Evolutionary conservation across 2,329 filamentous ascomycete species (phyloP).

Genomic region (Colletotrichum sp.): DNA sequence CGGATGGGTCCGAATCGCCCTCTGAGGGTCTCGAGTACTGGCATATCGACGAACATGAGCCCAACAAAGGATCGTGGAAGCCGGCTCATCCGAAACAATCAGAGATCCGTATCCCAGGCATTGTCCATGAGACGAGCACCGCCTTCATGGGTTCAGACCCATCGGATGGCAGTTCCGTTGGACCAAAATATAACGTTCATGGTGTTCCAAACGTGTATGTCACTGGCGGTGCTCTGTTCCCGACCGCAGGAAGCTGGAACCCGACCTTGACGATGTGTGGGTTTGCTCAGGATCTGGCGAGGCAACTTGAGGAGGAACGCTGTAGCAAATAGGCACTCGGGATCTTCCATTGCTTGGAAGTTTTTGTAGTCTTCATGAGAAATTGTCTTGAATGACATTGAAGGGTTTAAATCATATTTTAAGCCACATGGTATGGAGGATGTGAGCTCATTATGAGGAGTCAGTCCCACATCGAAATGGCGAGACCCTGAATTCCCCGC

Average conservation of each 20-base stretch:
- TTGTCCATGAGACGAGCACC: not conserved
- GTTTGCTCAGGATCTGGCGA: not conserved
- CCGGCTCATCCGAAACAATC: not conserved
- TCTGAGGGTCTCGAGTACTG: not conserved
- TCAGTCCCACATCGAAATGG: not conserved
- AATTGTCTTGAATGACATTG: not conserved
- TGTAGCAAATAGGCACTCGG: too few species aligned
- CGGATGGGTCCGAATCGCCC: fast-evolving
- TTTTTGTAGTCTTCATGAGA: not conserved
- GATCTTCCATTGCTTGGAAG: too few species aligned
- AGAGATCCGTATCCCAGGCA: not conserved
- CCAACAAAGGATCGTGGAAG: not conserved
- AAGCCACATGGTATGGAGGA: not conserved
- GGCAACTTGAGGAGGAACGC: not conserved
- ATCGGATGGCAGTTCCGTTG: not conserved
- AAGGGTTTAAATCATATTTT: not conserved
- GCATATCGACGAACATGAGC: not conserved
- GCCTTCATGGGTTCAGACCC: not conserved
- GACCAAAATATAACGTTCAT: not conserved
- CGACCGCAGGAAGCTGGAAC: not conserved
- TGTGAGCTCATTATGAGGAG: not conserved
- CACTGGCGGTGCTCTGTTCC: not conserved
- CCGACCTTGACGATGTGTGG: not conserved
- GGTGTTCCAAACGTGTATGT: not conserved
- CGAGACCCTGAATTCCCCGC: constrained; percentile 10